Evolutionary conservation across 306 rosid species (phyloP).

Genomic region (Begonia fuchsioides): DNA sequence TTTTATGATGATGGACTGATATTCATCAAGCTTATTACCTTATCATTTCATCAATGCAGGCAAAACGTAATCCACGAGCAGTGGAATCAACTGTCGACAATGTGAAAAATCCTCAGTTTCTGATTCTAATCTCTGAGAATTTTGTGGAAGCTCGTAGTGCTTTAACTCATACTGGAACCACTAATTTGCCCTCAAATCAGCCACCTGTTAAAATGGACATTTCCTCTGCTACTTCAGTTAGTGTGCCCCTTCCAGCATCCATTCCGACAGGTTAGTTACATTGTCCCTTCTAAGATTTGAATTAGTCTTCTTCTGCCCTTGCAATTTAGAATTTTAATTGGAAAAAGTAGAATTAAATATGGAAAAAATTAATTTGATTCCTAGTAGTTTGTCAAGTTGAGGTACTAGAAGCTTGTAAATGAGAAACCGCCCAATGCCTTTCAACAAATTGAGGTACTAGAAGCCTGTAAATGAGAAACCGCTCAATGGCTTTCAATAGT

Average conservation of each 20-base stretch:
- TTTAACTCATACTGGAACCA: slow-evolving; percentile 65
- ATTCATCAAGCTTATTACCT: neutral
- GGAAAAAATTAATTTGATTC: neutral
- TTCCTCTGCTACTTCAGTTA: slow-evolving; percentile 46
- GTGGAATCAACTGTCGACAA: slow-evolving; percentile 60
- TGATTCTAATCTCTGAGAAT: slow-evolving; percentile 72
- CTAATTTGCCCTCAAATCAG: slow-evolving; percentile 53
- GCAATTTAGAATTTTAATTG: slow-evolving; percentile 1
- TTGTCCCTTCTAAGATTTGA: too few species aligned
- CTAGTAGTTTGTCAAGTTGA: neutral
- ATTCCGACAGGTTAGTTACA: slow-evolving; percentile 48
- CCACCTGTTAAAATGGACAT: slow-evolving; percentile 81
- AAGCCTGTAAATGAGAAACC: too few species aligned
- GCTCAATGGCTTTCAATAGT: too few species aligned
- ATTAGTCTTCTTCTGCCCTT: slow-evolving; percentile 6
- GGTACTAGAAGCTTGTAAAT: too few species aligned
- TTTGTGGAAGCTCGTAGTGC: slow-evolving; percentile 76
- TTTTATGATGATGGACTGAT: neutral
- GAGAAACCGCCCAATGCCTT: too few species aligned
- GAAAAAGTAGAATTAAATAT: neutral
- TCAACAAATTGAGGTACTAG: too few species aligned
- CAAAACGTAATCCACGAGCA: slow-evolving; percentile 50
- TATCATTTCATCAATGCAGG: slow-evolving; percentile 44
- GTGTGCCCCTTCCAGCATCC: slow-evolving; percentile 63
- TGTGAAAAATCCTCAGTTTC: slow-evolving; percentile 42